These are phyloP conservation scores for Aspergillus terreus DNA, from an alignment of 2,329 filamentous ascomycete genomes.

Conservation along the genomic window DNA sequence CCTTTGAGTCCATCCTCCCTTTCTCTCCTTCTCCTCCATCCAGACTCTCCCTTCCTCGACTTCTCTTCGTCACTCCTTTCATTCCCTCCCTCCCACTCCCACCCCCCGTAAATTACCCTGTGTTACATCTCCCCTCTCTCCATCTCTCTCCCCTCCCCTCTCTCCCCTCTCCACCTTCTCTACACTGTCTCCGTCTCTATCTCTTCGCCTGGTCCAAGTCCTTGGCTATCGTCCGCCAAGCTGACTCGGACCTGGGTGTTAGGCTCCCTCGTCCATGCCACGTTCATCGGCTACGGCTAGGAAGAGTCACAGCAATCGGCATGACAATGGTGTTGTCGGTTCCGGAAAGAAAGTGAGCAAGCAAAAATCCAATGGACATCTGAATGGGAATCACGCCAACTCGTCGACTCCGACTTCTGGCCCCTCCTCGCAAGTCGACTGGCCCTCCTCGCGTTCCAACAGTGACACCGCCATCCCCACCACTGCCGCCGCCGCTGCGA, in stretches of 20 bases:
- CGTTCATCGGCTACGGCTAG: constrained; percentile 46
- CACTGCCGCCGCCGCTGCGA: constrained; percentile 21
- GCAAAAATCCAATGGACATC: constrained; percentile 54
- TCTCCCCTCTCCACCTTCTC: constrained; percentile 6
- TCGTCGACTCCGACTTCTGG: constrained; percentile 32
- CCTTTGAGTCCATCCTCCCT: constrained; percentile 11
- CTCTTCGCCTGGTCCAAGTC: constrained; percentile 41
- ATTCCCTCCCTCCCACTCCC: constrained; percentile 10
- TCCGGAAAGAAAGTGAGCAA: constrained; percentile 66
- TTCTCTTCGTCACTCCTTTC: constrained; percentile 14
- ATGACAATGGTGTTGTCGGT: constrained; percentile 84
- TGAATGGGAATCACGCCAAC: constrained; percentile 49
- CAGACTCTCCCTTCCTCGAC: not conserved
- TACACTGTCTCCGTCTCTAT: constrained; percentile 20
- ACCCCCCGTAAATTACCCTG: constrained; percentile 14
- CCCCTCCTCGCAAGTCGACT: constrained; percentile 37
- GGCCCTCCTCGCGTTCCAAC: constrained; percentile 36
- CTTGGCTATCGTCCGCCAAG: constrained; percentile 48
- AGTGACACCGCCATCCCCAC: constrained; percentile 32
- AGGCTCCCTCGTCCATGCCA: constrained; percentile 47
- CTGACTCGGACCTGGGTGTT: constrained; percentile 43
- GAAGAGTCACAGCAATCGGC: constrained; percentile 66
- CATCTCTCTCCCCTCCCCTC: constrained; percentile 2
- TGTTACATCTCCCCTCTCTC: constrained; percentile 10
- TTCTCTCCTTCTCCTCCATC: constrained; percentile 6